Evolutionary conservation across 495 filamentous ascomycete genomes (phyloP).

Genomic region (Aspergillus egyptiacus): DNA sequence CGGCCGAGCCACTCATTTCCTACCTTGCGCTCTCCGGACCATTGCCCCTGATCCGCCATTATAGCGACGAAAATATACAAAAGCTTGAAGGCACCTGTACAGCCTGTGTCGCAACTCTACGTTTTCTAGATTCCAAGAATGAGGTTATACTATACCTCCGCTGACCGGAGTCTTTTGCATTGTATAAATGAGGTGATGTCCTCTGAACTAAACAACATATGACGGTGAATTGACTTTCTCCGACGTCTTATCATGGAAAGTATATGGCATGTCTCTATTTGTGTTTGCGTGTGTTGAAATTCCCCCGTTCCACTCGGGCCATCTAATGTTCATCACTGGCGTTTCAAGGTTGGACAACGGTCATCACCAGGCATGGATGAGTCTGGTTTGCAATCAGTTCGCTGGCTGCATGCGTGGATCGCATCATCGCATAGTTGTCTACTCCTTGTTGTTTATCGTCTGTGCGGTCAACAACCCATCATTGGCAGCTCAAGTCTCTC

Average conservation of each 20-base stretch:
- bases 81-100: conserved; percentile 11
- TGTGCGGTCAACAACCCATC: not conserved
- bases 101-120: conserved; percentile 12
- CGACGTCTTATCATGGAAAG: conserved; percentile 21
- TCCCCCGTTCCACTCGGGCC: conserved; percentile 19
- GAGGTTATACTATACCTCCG: conserved; percentile 6
- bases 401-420: conserved; percentile 25
- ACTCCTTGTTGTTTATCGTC: conserved; percentile 3
- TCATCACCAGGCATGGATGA: conserved; percentile 24
- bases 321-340: conserved; percentile 26
- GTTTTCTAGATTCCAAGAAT: conserved; percentile 3
- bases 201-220: conserved; percentile 17
- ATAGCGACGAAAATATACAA: not conserved
- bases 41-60: not conserved
- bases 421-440: conserved; percentile 19
- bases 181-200: conserved; percentile 24
- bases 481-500: not conserved
- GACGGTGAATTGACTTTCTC: conserved; percentile 14
- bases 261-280: conserved; percentile 20
- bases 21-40: no score
- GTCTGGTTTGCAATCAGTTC: conserved; percentile 21
- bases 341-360: conserved; percentile 30
- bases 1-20: no score
- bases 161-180: conserved; percentile 3
- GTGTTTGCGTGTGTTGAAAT: conserved; percentile 16